Percentiles rank a stretch among this genome's conserved stretches.
phyloP scores from a whole-genome alignment of 2,329 filamentous ascomycete species.

The Beauveria medogensis region DNA sequence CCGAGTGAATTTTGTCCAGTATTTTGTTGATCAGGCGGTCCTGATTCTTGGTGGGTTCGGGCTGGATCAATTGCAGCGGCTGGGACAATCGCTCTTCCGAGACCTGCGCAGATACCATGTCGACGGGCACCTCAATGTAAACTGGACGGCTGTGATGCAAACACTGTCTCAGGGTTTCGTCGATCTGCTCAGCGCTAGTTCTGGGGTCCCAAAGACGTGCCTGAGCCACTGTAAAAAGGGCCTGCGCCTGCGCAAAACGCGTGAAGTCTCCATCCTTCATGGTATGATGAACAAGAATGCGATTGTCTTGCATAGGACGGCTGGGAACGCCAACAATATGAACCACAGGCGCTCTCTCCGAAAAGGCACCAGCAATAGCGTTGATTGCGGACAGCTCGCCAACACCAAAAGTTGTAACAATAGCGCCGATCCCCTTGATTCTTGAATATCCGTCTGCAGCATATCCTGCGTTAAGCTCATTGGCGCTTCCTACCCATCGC shows the following conservation, averaged over 20 bases:
- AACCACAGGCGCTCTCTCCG: conserved; percentile 47
- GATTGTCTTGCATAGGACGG: conserved; percentile 32
- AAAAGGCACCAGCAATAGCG: conserved; percentile 49
- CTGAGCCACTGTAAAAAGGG: conserved; percentile 41
- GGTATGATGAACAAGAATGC: conserved; percentile 43
- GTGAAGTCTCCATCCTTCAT: conserved; percentile 47
- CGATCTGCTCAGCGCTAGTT: conserved; percentile 41
- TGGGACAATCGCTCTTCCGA: conserved; percentile 23
- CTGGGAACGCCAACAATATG: conserved; percentile 49
- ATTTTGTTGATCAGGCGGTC: conserved; percentile 26
- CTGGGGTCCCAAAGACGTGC: conserved; percentile 35
- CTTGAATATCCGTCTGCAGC: conserved; percentile 51
- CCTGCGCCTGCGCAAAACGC: conserved; percentile 41
- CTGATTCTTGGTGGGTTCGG: conserved; percentile 13
- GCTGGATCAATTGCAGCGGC: conserved; percentile 16
- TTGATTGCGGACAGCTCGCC: conserved; percentile 51
- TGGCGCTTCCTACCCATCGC: conserved; percentile 43
- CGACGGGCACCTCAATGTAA: conserved; percentile 47
- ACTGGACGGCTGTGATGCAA: conserved; percentile 46
- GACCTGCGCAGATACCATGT: conserved; percentile 36
- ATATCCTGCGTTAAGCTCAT: conserved; percentile 51
- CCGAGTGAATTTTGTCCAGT: conserved; percentile 32
- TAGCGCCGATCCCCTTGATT: conserved; percentile 39
- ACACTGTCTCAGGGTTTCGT: conserved; percentile 40
- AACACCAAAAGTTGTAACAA: conserved; percentile 54